These are phyloP conservation scores for Lipomyces chichibuensis DNA, from an alignment of 805 yeast genomes.

Conservation along the genomic window DNA sequence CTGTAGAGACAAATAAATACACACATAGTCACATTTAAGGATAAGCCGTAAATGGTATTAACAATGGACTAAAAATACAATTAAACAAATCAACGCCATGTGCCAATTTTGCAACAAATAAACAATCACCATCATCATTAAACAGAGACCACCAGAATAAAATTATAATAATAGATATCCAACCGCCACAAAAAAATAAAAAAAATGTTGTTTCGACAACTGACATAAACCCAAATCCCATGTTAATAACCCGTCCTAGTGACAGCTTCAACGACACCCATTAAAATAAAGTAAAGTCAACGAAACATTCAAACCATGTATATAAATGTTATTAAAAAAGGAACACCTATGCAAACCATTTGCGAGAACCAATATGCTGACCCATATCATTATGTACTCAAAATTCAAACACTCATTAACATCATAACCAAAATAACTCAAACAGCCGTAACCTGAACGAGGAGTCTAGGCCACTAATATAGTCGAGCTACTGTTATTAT, in stretches of 20 bases:
- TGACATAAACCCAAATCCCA: not conserved
- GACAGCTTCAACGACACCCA: not conserved
- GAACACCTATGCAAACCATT: conserved; percentile 6
- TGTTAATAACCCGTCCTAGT: not conserved
- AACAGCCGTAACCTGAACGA: not conserved
- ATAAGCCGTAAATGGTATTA: not conserved
- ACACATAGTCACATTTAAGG: not conserved
- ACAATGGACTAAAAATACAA: not conserved
- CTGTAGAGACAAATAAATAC: not conserved
- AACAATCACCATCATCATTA: not conserved
- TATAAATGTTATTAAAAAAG: not conserved
- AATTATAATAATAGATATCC: not conserved
- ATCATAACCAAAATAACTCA: not conserved
- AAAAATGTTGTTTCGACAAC: not conserved
- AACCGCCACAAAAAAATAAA: not conserved
- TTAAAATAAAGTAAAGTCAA: not conserved
- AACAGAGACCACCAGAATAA: not conserved
- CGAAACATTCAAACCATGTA: not conserved
- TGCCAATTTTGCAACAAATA: not conserved
- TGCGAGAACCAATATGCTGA: not conserved
- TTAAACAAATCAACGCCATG: not conserved
- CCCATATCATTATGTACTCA: not conserved
- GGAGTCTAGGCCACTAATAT: conserved; percentile 11
- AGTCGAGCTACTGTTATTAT: conserved; percentile 12
- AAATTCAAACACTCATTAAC: not conserved